Conservation (phyloP, 768 basidiomycete genomes). For the Rhizopogon vulgaris region DNA sequence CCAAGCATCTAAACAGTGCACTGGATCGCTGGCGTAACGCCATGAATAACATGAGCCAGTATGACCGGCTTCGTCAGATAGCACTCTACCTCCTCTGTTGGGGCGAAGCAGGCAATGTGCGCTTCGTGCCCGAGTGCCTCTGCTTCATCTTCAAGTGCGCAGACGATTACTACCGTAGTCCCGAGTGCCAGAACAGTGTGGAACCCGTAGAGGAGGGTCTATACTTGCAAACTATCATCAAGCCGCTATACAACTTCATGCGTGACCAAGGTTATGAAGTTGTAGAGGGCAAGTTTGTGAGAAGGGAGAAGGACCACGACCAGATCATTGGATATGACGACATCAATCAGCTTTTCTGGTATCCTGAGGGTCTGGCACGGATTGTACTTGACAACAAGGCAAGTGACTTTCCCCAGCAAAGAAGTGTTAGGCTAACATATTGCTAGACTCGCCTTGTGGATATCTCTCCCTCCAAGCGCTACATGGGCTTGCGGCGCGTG, state of each 20-base stretch:
- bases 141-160: conserved; percentile 99
- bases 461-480: conserved; percentile 85
- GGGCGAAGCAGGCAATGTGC: conserved; percentile 97
- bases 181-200: conserved; percentile 91
- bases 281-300: conserved; percentile 89
- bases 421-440: background rate
- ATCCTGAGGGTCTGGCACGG: conserved; percentile 93
- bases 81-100: conserved; percentile 95
- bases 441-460: conserved; percentile 85
- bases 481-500: conserved; percentile 84
- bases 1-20: conserved; percentile 89
- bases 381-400: conserved; percentile 88
- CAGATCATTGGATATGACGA: conserved; percentile 99
- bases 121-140: conserved; percentile 93
- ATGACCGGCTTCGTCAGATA: conserved; percentile 94
- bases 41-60: conserved; percentile 99
- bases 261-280: conserved; percentile 97
- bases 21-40: conserved; percentile 94
- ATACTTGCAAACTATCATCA: conserved; percentile 86
- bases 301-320: conserved; percentile 91
- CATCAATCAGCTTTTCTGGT: conserved; percentile 99
- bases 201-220: conserved; percentile 94
- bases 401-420: conserved; percentile 14
- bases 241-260: conserved; percentile 93
- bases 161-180: conserved; percentile 97